Evolutionary conservation across 805 yeast species (phyloP), one percentile per base, ranked within the genome.

Genomic region (Metschnikowia amazonensis): DNA sequence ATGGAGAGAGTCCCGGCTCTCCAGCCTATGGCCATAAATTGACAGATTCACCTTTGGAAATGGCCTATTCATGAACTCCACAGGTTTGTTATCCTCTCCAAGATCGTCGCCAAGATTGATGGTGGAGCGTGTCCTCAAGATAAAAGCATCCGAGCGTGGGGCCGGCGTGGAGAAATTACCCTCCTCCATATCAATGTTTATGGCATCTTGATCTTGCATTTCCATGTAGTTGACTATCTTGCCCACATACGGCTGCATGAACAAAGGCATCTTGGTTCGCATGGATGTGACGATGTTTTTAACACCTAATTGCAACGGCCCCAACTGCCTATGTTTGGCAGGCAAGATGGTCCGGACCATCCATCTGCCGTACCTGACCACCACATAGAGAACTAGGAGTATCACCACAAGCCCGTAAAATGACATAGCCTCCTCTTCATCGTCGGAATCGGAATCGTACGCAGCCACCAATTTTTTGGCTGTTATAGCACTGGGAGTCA

Each of bases 101-200:
- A 23, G 20, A 9, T 48, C 51, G 10, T 38, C 47, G 4, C 44
- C 40, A 44, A 70, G 59, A 41, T 61, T 67, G 17, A 68, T 59
- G 4, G 64, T 59, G 33, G 70, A 68, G 41, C 76, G 48, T 2
- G 76, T 70, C 24, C 76, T 54, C 21, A 70, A 56, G 11, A 64
- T 65, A 1, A 66, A 58, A 5, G 49, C 57, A 6, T 39, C 40
- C 25, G 45, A 44, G 30, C 32, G 31, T 1, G 49, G 49, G 1
- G 60, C 48, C 4, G 60, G 52, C 3, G 64, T 47, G 2, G 52
- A 39, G 48, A 63, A 49, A 13, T 59, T 49, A 3, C 74, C 74
- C 46, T 66, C 73, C 51, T 69, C 74, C 48, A 69, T 52, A 28
- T 51, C 59, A 30, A 60, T 27, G 44, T 54, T 65, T 24, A 57